Percentiles rank a stretch among this genome's conserved stretches.
phyloP scores from a whole-genome alignment of 257 asterid species.

The Jacaranda copaia region DNA sequence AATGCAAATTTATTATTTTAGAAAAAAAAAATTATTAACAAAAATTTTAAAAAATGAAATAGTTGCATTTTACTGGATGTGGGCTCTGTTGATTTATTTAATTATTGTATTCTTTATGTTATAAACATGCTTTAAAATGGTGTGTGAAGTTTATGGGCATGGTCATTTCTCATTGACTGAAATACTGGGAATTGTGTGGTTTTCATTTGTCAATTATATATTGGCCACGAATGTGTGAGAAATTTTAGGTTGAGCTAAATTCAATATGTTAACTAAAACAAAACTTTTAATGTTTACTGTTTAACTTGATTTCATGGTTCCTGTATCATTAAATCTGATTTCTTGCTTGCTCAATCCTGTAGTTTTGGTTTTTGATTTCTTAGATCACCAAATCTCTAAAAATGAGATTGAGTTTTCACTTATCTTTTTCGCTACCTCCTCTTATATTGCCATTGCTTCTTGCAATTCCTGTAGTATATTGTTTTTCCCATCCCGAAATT shows the following conservation, averaged over 20 bases:
- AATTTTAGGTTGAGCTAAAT: neutral
- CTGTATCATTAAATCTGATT: slow-evolving; percentile 9
- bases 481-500: neutral
- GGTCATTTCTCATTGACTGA: neutral
- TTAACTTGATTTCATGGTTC: slow-evolving; percentile 10
- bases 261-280: neutral
- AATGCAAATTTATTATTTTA: too few relatives aligned
- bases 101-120: too few relatives aligned
- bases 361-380: slow-evolving; percentile 23
- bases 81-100: too few relatives aligned
- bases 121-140: too few relatives aligned
- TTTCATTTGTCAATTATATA: slow-evolving; percentile 24
- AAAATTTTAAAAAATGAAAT: too few relatives aligned
- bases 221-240: neutral
- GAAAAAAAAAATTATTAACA: too few relatives aligned
- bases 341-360: neutral
- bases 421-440: neutral
- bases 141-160: neutral
- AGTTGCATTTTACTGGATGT: too few relatives aligned
- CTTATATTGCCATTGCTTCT: neutral
- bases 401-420: slow-evolving; percentile 5
- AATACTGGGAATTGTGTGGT: neutral
- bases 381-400: neutral
- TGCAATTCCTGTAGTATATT: neutral
- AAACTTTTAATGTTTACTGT: neutral